These are phyloP conservation scores for Paralagenidium karlingii DNA, from an alignment of 352 stramenopile species.

Conservation along the genomic window DNA sequence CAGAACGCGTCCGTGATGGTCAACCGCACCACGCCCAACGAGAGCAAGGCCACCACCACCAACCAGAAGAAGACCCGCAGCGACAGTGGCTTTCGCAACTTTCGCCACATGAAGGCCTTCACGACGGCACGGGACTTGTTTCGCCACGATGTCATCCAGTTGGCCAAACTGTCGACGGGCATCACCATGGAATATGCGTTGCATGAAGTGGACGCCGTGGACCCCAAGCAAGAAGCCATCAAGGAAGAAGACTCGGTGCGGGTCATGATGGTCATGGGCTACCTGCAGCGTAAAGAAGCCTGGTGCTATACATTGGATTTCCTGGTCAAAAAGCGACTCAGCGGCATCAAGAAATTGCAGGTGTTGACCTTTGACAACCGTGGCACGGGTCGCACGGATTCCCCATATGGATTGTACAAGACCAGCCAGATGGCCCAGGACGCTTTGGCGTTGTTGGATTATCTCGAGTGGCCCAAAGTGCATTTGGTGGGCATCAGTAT, in stretches of 20 bases:
- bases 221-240: neutral
- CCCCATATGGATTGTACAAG: constrained; percentile 37
- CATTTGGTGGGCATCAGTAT: constrained; percentile 45
- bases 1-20: too few relatives aligned
- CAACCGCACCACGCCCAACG: too few relatives aligned
- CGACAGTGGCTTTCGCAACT: too few relatives aligned
- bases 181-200: constrained; percentile 34
- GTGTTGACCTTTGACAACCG: constrained; percentile 52
- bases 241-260: constrained; percentile 9
- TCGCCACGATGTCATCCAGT: constrained; percentile 13
- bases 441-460: constrained; percentile 36
- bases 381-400: constrained; percentile 26
- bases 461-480: constrained; percentile 28
- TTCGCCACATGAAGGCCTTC: too few relatives aligned
- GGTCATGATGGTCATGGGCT: constrained; percentile 18
- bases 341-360: constrained; percentile 19
- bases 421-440: constrained; percentile 47
- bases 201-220: constrained; percentile 6
- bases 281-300: constrained; percentile 9
- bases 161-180: constrained; percentile 18
- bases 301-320: constrained; percentile 8
- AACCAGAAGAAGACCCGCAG: too few relatives aligned
- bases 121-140: too few relatives aligned
- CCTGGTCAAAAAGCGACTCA: constrained; percentile 7
- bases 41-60: too few relatives aligned